Conservation (phyloP, 2,329 filamentous ascomycete genomes). For the Clonostachys rhizophaga region DNA sequence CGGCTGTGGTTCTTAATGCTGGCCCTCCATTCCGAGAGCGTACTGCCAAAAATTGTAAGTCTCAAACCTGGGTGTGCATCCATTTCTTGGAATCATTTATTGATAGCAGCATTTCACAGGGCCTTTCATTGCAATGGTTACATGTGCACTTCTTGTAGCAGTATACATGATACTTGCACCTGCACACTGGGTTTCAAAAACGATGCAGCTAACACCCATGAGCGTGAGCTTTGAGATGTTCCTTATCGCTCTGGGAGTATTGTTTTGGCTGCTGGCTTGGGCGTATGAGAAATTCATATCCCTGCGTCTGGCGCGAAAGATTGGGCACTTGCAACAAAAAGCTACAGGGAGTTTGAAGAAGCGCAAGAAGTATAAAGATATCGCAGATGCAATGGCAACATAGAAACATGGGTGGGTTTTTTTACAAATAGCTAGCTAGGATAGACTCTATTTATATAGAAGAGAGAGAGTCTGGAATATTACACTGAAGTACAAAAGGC, state of each 20-base stretch:
- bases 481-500: no score
- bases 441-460: no score
- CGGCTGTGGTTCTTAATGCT: slow-evolving; percentile 85
- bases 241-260: slow-evolving; percentile 64
- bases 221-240: slow-evolving; percentile 67
- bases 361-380: slow-evolving; percentile 83
- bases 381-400: slow-evolving; percentile 51
- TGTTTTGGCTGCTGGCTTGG: slow-evolving; percentile 68
- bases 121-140: slow-evolving; percentile 78
- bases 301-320: slow-evolving; percentile 57
- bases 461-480: no score
- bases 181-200: slow-evolving; percentile 57
- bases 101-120: slow-evolving; percentile 37
- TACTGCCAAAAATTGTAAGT: slow-evolving; percentile 73
- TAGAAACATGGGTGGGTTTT: neutral
- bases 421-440: no score
- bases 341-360: slow-evolving; percentile 63
- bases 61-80: neutral
- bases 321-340: slow-evolving; percentile 58
- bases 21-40: slow-evolving; percentile 83
- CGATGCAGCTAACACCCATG: slow-evolving; percentile 87
- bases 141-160: slow-evolving; percentile 61
- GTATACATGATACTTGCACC: slow-evolving; percentile 79
- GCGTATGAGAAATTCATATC: slow-evolving; percentile 68
- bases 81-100: neutral